Evolutionary conservation across 495 filamentous ascomycete species (phyloP), one percentile per base, ranked within the genome.

Genomic region (Daldinia vernicosa): DNA sequence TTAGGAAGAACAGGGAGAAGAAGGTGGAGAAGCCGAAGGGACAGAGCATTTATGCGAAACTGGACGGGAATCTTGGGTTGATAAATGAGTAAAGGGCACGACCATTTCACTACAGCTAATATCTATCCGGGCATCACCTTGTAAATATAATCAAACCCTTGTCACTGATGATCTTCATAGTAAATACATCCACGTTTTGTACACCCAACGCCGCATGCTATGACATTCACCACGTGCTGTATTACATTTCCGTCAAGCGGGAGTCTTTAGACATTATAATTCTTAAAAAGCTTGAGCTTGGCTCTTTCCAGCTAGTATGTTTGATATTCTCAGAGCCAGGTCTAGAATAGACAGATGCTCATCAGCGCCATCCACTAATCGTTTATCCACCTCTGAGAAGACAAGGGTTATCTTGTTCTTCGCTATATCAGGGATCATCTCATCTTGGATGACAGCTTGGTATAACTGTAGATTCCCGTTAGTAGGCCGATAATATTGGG

Each of bases 301-400:
- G 15, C 74, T 54, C 47, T 78, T 83, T 9, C 76, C 79, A 32
- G 85, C 85, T 70, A 98, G 70, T 56, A 97, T 90, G 12, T 89
- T 89, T 0, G 92, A 90, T 77, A 98, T 89, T 72, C 91, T 88
- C 67, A 98, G 80, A 22, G 90, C 83, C 64, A 98, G 77, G 79
- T 99, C 95, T 43, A 98, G 78, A 50, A 98, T 91, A 8, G 91
- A 92, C 22, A 99, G 80, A 75, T 98, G 94, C 80, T 99, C 95
- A 76, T 99, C 96, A 3, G 93, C 90, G n/a, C 95, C 95, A 79
- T 99, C 96, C n/a, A 96, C 91, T 54, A 99, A 79, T 57, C 95
- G 86, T 84, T 97, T 98, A 72, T 99, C 95, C 57, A 93, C 83
- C 77, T 98, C 95, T 0, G 93, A 97, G 76, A 99, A 98, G 24